These are phyloP conservation scores for Hyaloscypha variabilis DNA, from an alignment of 495 filamentous ascomycete species.

Conservation along the genomic window DNA sequence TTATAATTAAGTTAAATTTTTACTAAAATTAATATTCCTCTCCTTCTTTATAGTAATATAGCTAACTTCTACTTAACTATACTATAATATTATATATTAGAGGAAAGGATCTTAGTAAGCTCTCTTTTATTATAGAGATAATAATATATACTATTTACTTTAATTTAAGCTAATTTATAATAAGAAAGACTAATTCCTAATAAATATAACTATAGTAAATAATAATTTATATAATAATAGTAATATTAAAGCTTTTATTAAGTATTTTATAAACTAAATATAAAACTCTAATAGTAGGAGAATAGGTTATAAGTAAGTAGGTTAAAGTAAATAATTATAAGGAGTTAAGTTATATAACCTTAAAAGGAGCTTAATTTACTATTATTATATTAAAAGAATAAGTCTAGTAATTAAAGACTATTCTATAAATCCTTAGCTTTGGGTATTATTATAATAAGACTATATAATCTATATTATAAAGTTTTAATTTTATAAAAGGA, in stretches of 20 bases:
- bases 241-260: conserved; percentile 23
- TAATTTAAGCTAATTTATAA: conserved; percentile 25
- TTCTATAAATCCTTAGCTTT: conserved; percentile 10
- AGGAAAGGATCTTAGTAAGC: conserved; percentile 21
- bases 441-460: conserved; percentile 17
- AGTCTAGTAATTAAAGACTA: conserved; percentile 21
- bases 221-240: conserved; percentile 23
- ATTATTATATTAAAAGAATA: conserved; percentile 25
- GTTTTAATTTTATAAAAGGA: conserved; percentile 25
- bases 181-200: conserved; percentile 21
- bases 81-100: conserved; percentile 10
- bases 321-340: conserved; percentile 19
- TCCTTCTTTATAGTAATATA: conserved; percentile 13
- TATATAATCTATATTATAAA: conserved; percentile 15
- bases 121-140: conserved; percentile 1
- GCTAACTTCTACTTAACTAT: conserved; percentile 15
- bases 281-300: conserved; percentile 22
- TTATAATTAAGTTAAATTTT: no score
- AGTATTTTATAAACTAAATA: conserved; percentile 26
- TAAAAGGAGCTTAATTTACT: conserved; percentile 24
- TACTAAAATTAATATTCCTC: no score
- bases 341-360: conserved; percentile 21
- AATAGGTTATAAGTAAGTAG: conserved; percentile 23
- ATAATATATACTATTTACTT: conserved; percentile 10
- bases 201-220: conserved; percentile 17